Conservation (phyloP, 345 rosid genomes). For the Lenwebbia sp. region DNA sequence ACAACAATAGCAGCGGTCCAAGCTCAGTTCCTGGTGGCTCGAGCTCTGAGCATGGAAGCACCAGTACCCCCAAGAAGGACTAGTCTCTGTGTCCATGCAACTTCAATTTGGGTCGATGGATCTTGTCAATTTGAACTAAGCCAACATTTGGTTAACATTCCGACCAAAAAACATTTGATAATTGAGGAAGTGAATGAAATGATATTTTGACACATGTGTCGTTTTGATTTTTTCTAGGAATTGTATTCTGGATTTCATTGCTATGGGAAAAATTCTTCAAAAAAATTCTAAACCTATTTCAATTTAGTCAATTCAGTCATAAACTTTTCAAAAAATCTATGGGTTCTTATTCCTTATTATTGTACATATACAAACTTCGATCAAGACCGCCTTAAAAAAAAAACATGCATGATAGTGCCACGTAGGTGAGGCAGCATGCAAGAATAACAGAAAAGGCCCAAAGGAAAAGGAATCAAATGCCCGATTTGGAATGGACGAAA, state of each 20-base stretch:
- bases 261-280: accelerated
- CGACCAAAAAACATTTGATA: too few species aligned
- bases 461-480: background rate
- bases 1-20: background rate
- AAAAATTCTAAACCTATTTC: too few species aligned
- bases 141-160: background rate
- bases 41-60: background rate
- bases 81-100: background rate
- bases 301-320: too few species aligned
- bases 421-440: background rate
- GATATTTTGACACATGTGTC: too few species aligned
- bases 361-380: background rate
- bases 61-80: background rate
- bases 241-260: background rate
- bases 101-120: background rate
- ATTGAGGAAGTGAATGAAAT: too few species aligned
- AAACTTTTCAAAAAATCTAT: too few species aligned
- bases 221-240: background rate
- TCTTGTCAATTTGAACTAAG: background rate
- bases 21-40: background rate
- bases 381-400: background rate
- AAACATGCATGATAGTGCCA: background rate
- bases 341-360: background rate
- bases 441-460: background rate
- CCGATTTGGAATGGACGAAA: background rate